Base-by-base conservation (phyloP, 805 yeast species). In the Clavispora carvajalis region DNA sequence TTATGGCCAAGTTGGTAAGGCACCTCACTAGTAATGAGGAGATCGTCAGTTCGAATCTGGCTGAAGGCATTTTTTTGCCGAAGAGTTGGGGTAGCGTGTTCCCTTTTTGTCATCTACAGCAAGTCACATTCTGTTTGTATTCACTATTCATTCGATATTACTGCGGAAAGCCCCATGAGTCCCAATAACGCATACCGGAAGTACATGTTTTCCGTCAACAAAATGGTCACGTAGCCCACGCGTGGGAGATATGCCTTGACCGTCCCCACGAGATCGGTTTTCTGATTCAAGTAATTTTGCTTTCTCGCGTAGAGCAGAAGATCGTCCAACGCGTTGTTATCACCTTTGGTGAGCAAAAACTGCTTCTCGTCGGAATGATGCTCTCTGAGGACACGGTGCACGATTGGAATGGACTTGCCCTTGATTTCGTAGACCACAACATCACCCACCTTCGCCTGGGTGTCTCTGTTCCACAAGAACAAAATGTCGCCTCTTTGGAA, bases 401-500 rank as follows among this genome's bases (percentile, higher is more conserved):
- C 99, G 58, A 93, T 93, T n/a, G 99, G 99, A 31, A 93, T 90
- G 15, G 77, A 69, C 57, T 86, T 80, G 5, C 81, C 85, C 37
- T 74, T 73, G 13, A 89, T 76, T 53, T 93, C 89, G 58, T 93
- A 93, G 5, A 93, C 98, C 11, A 93, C 98, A 18, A 93, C 73
- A 54, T 93, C 99, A 17, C 99, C 99, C 1, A 90, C 93, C 34
- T 77, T 68, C 16, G 81, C 79, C 22, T 62, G 59, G 16, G 65
- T 55, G 41, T 83, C 80, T 50, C 97, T 73, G 63, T 93, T 93
- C 95, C 96, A 90, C 41, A 93, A 69, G 54, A 93, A 82, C 46
- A 93, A 67, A 13, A 93, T 82, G 59, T 93, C 99, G 37, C 99
- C 99, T 65, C 99, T 78, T 65, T 93, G 97, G 74, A 93, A 93